Evolutionary conservation across 139 green algal species (phyloP), one percentile per base, ranked within the genome.

Genomic region (Micractinium conductrix): DNA sequence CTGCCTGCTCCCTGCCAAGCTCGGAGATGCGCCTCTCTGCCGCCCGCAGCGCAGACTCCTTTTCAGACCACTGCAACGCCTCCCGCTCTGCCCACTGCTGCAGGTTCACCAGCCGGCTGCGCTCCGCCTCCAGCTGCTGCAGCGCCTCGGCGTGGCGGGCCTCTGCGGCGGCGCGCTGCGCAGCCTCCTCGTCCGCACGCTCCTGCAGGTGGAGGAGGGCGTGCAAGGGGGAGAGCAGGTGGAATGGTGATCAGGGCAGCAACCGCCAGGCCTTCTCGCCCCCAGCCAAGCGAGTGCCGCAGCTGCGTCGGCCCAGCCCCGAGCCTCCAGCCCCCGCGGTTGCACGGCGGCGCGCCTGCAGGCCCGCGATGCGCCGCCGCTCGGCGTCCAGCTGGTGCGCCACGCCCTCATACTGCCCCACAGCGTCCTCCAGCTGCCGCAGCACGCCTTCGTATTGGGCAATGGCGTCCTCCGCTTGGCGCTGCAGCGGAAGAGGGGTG

Each of bases 61-160:
- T 62, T 2, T 4, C 53, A 9, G 53, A 62, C 53, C 53, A 62
- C 53, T 62, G 53, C 8, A 21, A 19, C 2, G 53, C 65, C 65
- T 40, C 28, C 65, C 28, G 33, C 65, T 72, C n/a, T 6, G 33
- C 65, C 65, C 65, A 72, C 3, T 16, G 65, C 65, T 72, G 33
- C 33, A 72, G 65, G 33, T 72, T 17, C 0, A 16, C 33, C 14
- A 72, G 65, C 33, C 65, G 65, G 3, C 65, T 16, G 1, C 65
- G 65, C 65, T 72, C 65, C 33, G 65, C 33, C 65, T 72, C 65
- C 65, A 72, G 65, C 65, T 72, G 65, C 65, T 72, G 65, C 0
- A 33, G 33, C n/a, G 65, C 65, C 65, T 72, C 65, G 33, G n/a
- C 12, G 33, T 72, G 43, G 33, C 65, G 65, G 5, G n/a, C 65